Conservation (phyloP, 441 rosid genomes). For the Erodium trifolium region DNA sequence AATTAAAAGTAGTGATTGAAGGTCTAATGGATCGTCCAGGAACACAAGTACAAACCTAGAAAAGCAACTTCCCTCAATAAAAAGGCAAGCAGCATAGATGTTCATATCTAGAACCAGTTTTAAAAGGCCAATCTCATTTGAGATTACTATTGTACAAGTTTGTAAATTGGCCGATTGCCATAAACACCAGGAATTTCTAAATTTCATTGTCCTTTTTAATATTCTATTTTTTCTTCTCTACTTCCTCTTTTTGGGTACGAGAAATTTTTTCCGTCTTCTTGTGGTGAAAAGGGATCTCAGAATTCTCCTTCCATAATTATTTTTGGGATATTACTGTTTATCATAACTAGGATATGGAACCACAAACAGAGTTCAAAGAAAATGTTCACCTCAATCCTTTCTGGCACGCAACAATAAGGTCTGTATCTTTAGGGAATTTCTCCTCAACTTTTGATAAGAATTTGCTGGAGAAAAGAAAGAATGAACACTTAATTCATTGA, state of each 20-base stretch:
- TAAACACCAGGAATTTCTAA: background rate
- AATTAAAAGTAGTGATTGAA: background rate
- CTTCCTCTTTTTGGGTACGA: background rate
- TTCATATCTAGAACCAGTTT: conserved; percentile 1
- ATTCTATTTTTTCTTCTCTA: background rate
- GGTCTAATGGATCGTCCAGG: background rate
- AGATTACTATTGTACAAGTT: background rate
- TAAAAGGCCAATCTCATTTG: background rate
- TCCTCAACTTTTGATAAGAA: conserved; percentile 62
- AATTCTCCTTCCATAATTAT: background rate
- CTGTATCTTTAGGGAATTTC: conserved; percentile 65
- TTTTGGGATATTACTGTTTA: background rate
- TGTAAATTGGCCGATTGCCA: background rate
- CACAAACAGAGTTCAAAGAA: conserved; percentile 1
- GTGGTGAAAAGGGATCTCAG: no score
- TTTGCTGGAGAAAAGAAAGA: conserved; percentile 36
- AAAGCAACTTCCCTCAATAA: no score
- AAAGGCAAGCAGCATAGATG: background rate
- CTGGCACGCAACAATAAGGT: conserved; percentile 88
- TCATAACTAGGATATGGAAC: background rate
- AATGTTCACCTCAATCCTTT: conserved; percentile 73
- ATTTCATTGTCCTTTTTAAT: background rate
- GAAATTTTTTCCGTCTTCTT: no score
- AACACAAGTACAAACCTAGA: background rate
- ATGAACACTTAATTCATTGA: conserved; percentile 12